Evolutionary conservation across 345 rosid genomes (phyloP), one percentile per base, ranked within the genome.

Genomic region (Physaria fendleri): DNA sequence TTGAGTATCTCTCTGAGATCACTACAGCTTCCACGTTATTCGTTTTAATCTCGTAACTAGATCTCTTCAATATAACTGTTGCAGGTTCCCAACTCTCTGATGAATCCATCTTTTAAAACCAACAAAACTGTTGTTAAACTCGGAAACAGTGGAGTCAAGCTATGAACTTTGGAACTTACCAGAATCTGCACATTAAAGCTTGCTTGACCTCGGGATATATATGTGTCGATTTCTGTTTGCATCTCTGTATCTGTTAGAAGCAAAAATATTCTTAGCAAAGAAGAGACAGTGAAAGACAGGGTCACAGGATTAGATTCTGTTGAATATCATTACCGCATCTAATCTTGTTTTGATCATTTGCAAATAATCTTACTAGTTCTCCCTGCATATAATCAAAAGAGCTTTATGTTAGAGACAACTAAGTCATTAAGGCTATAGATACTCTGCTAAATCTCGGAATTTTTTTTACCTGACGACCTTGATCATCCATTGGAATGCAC

Each of bases 401-500:
- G 11, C 1, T 2, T 1, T 14, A 2, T 0, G n/a, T 32, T 6
- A 3, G 20, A 30, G n/a, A 22, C 8, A 21, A 39, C 1, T 29
- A 51, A 40, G 16, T 22, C 59, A 29, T 14, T 27, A 8, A 3
- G n/a, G 45, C 6, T 54, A 23, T 8, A 13, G 30, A 22, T 8
- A 30, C 24, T 2, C n/a, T 0, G 16, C 9, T 8, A 23, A 17
- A 30, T 4, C 4, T 6, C 8, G 6, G 15, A 44, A 10, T 5
- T 17, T 61, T 64, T 5, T 17, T 61, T 64, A 93, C 99, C 95
- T 93, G 99, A 62, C 64, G 90, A 43, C 92, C 96, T 74, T 78
- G 94, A 44, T 87, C 97, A 81, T 93, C 96, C 99, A 93, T 93
- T 8, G 99, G 99, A 71, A 89, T 89, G 78, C 99, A 93, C 71